Evolutionary conservation across 345 rosid species (phyloP).

Genomic region (Populus tremula): DNA sequence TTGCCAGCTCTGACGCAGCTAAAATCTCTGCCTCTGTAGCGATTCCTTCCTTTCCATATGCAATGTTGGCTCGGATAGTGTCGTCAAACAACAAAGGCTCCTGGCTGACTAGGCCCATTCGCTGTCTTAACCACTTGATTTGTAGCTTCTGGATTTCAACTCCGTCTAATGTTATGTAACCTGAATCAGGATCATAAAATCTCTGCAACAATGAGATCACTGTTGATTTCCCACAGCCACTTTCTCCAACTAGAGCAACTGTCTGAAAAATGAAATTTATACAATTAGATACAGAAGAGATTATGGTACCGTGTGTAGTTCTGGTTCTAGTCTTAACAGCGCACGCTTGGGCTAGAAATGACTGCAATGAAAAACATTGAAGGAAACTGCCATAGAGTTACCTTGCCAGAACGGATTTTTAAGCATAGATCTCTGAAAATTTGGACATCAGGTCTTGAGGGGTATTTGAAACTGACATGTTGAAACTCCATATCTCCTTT

Average conservation of each 20-base stretch:
- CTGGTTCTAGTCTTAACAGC: too few species aligned
- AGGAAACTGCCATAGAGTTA: background rate
- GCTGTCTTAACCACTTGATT: slow-evolving; percentile 17
- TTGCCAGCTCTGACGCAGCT: slow-evolving; percentile 17
- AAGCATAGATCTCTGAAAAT: slow-evolving; percentile 15
- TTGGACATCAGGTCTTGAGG: slow-evolving; percentile 19
- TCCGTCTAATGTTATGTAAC: slow-evolving; percentile 10
- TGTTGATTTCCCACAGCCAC: slow-evolving; percentile 24
- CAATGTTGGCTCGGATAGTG: slow-evolving; percentile 12
- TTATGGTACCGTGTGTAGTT: background rate
- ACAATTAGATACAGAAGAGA: background rate
- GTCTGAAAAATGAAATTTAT: background rate
- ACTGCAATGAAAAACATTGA: background rate
- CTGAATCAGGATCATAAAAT: slow-evolving; percentile 22
- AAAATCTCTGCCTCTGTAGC: slow-evolving; percentile 16
- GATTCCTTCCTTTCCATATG: slow-evolving; percentile 17
- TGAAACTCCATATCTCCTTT: slow-evolving; percentile 22
- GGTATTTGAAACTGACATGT: slow-evolving; percentile 14
- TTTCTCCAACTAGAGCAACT: slow-evolving; percentile 21
- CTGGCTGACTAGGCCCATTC: slow-evolving; percentile 18
- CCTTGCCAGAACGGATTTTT: slow-evolving; percentile 20
- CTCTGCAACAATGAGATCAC: slow-evolving; percentile 23
- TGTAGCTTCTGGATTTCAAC: slow-evolving; percentile 10
- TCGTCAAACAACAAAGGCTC: slow-evolving; percentile 18
- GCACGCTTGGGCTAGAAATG: background rate